These are phyloP conservation scores for Penicillium frequentans DNA, from an alignment of 2,329 filamentous ascomycete species.

Conservation along the genomic window DNA sequence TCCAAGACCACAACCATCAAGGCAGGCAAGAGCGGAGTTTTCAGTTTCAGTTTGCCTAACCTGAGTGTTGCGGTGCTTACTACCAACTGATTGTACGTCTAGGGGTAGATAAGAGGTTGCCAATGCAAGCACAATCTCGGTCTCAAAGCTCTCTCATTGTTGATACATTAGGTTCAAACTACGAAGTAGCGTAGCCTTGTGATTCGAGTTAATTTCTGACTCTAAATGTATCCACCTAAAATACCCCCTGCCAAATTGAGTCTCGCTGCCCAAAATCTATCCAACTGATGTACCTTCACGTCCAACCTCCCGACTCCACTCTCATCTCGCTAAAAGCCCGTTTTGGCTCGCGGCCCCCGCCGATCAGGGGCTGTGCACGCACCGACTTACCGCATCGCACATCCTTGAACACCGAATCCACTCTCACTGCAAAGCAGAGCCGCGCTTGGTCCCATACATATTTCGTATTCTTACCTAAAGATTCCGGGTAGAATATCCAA, in stretches of 20 bases:
- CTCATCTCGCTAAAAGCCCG: neutral
- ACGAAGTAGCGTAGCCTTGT: no score
- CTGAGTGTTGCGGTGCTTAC: slow-evolving; percentile 29
- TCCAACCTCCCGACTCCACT: neutral
- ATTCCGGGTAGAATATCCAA: neutral
- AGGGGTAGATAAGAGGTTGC: neutral
- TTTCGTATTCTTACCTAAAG: neutral
- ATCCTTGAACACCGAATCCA: neutral
- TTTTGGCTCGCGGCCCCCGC: neutral
- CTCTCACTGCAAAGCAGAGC: neutral
- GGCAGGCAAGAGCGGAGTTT: slow-evolving; percentile 26
- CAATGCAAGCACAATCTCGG: neutral
- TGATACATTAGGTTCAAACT: neutral
- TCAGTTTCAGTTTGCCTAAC: slow-evolving; percentile 27
- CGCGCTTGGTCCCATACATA: neutral
- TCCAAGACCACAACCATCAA: slow-evolving; percentile 19
- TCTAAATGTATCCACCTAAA: no score
- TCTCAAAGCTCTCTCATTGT: neutral
- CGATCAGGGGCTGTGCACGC: neutral
- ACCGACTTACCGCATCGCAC: slow-evolving; percentile 10
- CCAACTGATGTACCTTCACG: neutral
- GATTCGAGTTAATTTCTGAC: no score
- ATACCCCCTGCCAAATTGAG: neutral
- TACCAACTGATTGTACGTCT: slow-evolving; percentile 13
- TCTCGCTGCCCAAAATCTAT: neutral